phyloP scores from a whole-genome alignment of 2,329 filamentous ascomycete species.

The Diaporthe citri region DNA sequence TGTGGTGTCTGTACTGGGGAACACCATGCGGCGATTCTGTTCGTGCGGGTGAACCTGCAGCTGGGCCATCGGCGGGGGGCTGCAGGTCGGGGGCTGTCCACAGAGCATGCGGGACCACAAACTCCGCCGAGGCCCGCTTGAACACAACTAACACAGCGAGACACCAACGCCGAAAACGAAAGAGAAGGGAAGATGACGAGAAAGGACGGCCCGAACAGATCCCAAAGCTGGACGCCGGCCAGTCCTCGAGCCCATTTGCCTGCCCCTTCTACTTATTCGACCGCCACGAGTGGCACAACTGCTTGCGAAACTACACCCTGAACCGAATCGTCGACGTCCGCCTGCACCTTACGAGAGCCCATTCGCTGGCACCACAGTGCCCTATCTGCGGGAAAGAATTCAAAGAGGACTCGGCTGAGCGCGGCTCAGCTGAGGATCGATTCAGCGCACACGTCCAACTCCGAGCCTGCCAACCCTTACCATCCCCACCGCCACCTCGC shows the following conservation, averaged over 20 bases:
- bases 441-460: neutral
- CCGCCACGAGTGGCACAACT: neutral
- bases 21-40: neutral
- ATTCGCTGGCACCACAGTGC: neutral
- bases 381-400: neutral
- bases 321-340: conserved; percentile 3
- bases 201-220: neutral
- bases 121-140: neutral
- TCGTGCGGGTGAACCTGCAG: neutral
- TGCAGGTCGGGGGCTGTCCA: neutral
- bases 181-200: neutral
- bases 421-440: neutral
- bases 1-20: neutral
- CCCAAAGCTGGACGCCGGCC: neutral
- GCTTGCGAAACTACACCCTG: neutral
- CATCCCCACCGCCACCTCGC: neutral
- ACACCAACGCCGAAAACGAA: neutral
- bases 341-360: neutral
- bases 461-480: neutral
- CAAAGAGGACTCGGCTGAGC: neutral
- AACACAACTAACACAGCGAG: neutral
- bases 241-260: neutral
- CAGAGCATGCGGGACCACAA: neutral
- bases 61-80: neutral
- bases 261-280: conserved; percentile 4